phyloP scores from a whole-genome alignment of 1,284 basidiomycete genomes.

The Meripilus lineatus region DNA sequence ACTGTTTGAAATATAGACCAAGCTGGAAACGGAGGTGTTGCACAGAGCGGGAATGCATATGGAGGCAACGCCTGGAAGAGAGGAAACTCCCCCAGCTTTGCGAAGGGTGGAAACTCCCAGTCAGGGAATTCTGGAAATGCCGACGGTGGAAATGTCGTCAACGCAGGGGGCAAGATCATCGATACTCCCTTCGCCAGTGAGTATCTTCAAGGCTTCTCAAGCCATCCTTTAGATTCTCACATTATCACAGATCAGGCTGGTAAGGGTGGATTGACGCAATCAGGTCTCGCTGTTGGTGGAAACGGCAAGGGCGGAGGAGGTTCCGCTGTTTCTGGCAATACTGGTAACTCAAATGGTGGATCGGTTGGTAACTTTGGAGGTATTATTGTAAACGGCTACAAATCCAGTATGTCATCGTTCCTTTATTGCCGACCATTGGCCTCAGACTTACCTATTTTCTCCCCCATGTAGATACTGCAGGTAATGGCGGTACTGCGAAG shows the following conservation, averaged over 20 bases:
- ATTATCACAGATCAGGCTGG: conserved; percentile 5
- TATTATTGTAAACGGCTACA: conserved; percentile 1
- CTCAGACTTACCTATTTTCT: no score
- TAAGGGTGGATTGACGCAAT: conserved; percentile 7
- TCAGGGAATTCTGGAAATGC: no score
- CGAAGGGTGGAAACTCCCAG: conserved; percentile 4
- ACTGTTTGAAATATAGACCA: conserved; percentile 1
- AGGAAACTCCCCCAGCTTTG: conserved; percentile 1
- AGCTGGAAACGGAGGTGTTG: conserved; percentile 6
- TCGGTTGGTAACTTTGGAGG: conserved; percentile 3
- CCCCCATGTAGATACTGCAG: conserved; percentile 2
- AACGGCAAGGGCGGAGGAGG: conserved; percentile 4
- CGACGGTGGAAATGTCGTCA: no score
- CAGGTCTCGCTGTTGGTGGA: conserved; percentile 1
- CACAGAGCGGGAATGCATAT: conserved; percentile 2
- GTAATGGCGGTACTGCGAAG: not conserved
- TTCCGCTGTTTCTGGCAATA: conserved; percentile 4
- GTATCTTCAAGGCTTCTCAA: conserved; percentile 3
- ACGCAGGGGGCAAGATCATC: conserved; percentile 6
- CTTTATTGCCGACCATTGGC: no score
- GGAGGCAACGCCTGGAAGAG: conserved; percentile 6
- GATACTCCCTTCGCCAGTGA: no score
- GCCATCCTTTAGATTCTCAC: not conserved
- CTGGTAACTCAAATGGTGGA: conserved; percentile 9
- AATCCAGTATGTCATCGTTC: not conserved